These are phyloP conservation scores for Kodamaea nitidulidarum DNA, from an alignment of 805 yeast genomes.

Conservation along the genomic window DNA sequence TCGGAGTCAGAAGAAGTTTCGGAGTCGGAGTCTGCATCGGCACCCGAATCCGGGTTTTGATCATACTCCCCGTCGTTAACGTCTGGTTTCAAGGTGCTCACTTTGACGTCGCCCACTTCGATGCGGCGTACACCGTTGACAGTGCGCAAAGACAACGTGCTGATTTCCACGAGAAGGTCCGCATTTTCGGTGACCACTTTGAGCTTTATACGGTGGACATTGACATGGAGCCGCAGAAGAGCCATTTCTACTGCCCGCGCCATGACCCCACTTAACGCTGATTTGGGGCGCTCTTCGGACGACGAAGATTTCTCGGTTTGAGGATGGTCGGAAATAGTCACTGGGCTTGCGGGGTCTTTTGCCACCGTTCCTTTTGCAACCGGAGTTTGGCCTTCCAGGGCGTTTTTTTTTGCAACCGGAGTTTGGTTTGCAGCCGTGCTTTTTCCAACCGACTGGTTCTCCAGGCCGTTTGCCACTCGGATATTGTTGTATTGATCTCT, in stretches of 20 bases:
- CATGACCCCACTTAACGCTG: slow-evolving; percentile 54
- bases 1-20: neutral
- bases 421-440: too few species aligned
- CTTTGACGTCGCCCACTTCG: slow-evolving; percentile 34
- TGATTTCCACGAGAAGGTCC: slow-evolving; percentile 30
- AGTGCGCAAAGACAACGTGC: slow-evolving; percentile 33
- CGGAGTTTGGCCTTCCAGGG: too few species aligned
- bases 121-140: slow-evolving; percentile 46
- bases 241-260: slow-evolving; percentile 65
- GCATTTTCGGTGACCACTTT: slow-evolving; percentile 46
- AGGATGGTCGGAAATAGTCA: too few species aligned
- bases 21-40: slow-evolving; percentile 24
- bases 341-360: too few species aligned
- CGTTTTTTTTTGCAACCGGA: too few species aligned
- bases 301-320: too few species aligned
- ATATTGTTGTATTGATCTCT: too few species aligned
- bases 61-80: slow-evolving; percentile 23
- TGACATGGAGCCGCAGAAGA: slow-evolving; percentile 53
- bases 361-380: too few species aligned
- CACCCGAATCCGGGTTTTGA: slow-evolving; percentile 7
- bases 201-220: slow-evolving; percentile 43
- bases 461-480: too few species aligned
- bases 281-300: slow-evolving; percentile 15
- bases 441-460: too few species aligned
- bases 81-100: slow-evolving; percentile 40